phyloP scores from a whole-genome alignment of 805 yeast species.

The Lachancea lanzarotensis region DNA sequence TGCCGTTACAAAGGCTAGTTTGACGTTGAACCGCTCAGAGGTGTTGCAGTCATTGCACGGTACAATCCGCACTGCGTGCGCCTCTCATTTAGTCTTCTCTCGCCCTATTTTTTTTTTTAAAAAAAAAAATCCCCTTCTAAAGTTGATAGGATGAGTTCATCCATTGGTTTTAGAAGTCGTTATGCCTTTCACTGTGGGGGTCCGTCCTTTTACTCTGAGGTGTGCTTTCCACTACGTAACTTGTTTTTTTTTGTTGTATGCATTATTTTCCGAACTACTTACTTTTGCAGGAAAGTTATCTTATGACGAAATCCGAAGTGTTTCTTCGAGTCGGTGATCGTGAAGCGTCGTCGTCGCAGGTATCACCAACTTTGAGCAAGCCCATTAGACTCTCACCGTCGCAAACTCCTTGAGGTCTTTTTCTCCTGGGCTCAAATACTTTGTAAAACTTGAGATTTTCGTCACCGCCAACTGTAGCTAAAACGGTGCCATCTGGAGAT shows the following conservation, averaged over 20 bases:
- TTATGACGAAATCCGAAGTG: conserved; percentile 22
- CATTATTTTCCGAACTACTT: neutral
- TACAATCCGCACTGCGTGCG: conserved; percentile 23
- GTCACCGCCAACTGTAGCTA: conserved; percentile 94
- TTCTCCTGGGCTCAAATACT: conserved; percentile 57
- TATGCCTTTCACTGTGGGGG: neutral
- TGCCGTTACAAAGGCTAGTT: conserved; percentile 7
- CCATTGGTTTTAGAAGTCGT: conserved; percentile 7
- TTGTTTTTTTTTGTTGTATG: neutral
- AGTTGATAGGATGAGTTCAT: conserved; percentile 25
- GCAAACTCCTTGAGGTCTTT: conserved; percentile 22
- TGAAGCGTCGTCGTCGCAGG: conserved; percentile 11
- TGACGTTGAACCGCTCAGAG: conserved; percentile 14
- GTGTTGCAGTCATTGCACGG: conserved; percentile 30
- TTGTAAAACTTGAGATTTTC: conserved; percentile 95
- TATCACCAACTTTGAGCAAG: conserved; percentile 5
- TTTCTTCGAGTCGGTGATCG: conserved; percentile 15
- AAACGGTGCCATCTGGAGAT: conserved; percentile 83
- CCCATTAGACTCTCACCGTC: conserved; percentile 19
- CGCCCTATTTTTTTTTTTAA: conserved; percentile 14
- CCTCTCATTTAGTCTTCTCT: conserved; percentile 23
- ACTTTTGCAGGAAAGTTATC: conserved; percentile 9
- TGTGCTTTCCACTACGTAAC: neutral
- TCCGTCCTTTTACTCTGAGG: neutral
- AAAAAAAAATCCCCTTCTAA: conserved; percentile 2